Evolutionary conservation across 306 rosid genomes (phyloP).

Genomic region (Vigna mungo): DNA sequence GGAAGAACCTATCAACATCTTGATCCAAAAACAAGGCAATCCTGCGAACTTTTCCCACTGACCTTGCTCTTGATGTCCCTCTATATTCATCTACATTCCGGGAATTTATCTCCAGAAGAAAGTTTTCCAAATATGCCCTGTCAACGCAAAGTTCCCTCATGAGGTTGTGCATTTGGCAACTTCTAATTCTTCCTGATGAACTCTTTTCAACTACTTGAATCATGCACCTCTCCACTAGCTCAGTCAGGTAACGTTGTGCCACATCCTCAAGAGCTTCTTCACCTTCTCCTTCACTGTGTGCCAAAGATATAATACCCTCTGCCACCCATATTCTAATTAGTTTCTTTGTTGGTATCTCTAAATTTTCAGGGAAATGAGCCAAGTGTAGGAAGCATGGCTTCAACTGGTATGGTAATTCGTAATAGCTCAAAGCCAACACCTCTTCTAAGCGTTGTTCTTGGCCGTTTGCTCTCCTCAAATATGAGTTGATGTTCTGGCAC

Average conservation of each 20-base stretch:
- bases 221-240: constrained; percentile 58
- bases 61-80: constrained; percentile 21
- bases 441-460: constrained; percentile 49
- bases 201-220: constrained; percentile 51
- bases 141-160: constrained; percentile 56
- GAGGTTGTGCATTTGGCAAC: constrained; percentile 59
- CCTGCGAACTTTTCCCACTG: constrained; percentile 51
- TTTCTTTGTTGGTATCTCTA: constrained; percentile 58
- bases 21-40: constrained; percentile 44
- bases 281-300: constrained; percentile 43
- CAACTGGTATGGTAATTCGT: constrained; percentile 62
- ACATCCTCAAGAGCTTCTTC: constrained; percentile 50
- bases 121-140: constrained; percentile 59
- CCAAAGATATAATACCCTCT: constrained; percentile 59
- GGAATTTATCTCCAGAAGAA: constrained; percentile 46
- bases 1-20: constrained; percentile 42
- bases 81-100: constrained; percentile 39
- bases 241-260: constrained; percentile 52
- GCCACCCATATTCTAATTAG: constrained; percentile 64
- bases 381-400: constrained; percentile 66
- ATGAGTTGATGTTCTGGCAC: constrained; percentile 48
- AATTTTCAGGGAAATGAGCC: constrained; percentile 62
- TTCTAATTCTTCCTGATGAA: constrained; percentile 57
- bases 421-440: constrained; percentile 61
- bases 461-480: constrained; percentile 51